A percentile compares a stretch with the other conserved stretches of the same genome.
These are phyloP conservation scores for Dactylella cylindrospora DNA, from an alignment of 2,329 filamentous ascomycete species.

Conservation along the genomic window DNA sequence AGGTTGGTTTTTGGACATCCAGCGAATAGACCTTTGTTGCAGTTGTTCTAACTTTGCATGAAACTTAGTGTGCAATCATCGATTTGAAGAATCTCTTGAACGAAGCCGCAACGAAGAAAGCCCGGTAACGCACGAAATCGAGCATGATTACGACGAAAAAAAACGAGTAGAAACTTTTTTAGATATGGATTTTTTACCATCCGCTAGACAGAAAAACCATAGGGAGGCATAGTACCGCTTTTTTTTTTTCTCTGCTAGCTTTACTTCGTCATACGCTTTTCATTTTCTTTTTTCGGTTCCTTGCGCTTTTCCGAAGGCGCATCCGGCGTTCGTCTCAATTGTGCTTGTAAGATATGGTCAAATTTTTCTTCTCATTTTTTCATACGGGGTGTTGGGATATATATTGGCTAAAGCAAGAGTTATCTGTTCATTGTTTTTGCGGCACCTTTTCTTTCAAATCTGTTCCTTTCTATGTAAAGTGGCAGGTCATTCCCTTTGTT, in stretches of 20 bases:
- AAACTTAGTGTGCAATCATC: slow-evolving; percentile 28
- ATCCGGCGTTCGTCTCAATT: too few species aligned
- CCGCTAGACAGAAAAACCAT: not conserved
- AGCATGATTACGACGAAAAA: too few species aligned
- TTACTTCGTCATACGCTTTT: slow-evolving; percentile 3
- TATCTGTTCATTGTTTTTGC: too few species aligned
- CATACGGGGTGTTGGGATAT: too few species aligned
- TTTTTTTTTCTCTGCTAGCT: not conserved
- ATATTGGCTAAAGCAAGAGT: too few species aligned
- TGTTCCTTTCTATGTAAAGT: too few species aligned
- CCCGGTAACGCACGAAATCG: too few species aligned
- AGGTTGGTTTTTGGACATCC: slow-evolving; percentile 10
- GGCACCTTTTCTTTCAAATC: too few species aligned
- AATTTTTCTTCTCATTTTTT: too few species aligned
- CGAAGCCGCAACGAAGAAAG: slow-evolving; percentile 26
- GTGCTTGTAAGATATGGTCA: too few species aligned
- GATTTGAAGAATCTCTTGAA: slow-evolving; percentile 34
- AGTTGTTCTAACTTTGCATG: not conserved
- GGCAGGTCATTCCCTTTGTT: too few species aligned
- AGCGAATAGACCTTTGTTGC: not conserved
- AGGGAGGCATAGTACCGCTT: not conserved
- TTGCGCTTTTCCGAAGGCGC: not conserved
- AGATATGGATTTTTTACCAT: slow-evolving; percentile 10
- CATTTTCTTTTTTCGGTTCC: slow-evolving; percentile 2
- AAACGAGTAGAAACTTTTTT: slow-evolving; percentile 12